Evolutionary conservation across 1,284 basidiomycete genomes (phyloP), one percentile per base, ranked within the genome.

Genomic region (Melampsora larici-populina): DNA sequence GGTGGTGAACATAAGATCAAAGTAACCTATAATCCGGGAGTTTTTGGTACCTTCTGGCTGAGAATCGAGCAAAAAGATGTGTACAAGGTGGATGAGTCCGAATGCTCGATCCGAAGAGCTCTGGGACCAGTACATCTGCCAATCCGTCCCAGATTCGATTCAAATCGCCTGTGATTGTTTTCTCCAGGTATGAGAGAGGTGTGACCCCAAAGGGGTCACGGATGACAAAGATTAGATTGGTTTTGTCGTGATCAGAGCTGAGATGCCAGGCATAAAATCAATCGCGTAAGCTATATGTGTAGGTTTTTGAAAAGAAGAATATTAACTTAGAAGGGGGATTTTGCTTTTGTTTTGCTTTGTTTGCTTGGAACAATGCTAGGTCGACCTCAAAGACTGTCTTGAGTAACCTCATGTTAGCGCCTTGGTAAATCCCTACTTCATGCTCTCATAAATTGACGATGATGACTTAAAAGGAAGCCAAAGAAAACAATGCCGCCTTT

Each of bases 351-450:
- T 80, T 81, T 46, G 80, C 78, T 79, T 83, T 85, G 29, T 82
- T 81, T 0, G 84, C 81, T 80, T 86, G 84, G 83, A 99, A 99
- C 64, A 99, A 85, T 13, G 92, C 91, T 21, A 99, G 88, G 84
- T 99, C 98, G 80, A 99, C 97, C 84, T 99, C 97, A 82, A 99
- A 96, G 26, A 99, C 97, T 1, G 97, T 99, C 87, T 98, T 99
- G 81, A 99, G 89, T 46, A 99, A 87, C 21, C 93, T 96, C 96
- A 99, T 97, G 86, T 99, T 99, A 71, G 96, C 96, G 73, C 97
- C 96, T 83, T 99, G 94, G 85, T 99, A 99, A 70, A 99, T 86
- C 68, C 97, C 97, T 70, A 99, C 93, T 88, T 98, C 95, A 82
- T 98, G 94, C 83, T 97, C 94, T 94, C 97, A 99, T 63, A 99